phyloP scores from a whole-genome alignment of 345 rosid genomes.

The Dimocarpus longan region DNA sequence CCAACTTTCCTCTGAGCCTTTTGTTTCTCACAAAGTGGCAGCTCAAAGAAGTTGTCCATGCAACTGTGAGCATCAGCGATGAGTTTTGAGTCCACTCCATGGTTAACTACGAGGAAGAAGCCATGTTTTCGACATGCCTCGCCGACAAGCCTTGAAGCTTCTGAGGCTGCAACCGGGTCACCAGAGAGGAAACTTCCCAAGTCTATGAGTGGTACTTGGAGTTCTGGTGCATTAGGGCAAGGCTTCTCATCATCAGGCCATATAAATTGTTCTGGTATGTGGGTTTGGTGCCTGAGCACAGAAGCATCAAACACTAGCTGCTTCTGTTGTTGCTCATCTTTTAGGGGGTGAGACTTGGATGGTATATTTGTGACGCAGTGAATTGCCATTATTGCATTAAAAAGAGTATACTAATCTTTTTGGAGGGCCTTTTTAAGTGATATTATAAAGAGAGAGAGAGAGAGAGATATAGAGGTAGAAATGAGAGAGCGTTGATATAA shows the following conservation, averaged over 20 bases:
- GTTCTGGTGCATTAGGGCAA: conserved; percentile 48
- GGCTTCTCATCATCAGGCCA: conserved; percentile 94
- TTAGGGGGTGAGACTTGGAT: conserved; percentile 29
- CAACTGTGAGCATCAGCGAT: conserved; percentile 60
- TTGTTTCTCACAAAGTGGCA: conserved; percentile 74
- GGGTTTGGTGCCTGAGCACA: conserved; percentile 45
- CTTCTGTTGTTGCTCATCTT: conserved; percentile 34
- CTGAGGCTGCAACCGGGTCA: conserved; percentile 49
- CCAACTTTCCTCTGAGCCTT: conserved; percentile 77
- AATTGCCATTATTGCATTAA: conserved; percentile 52
- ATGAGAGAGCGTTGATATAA: conserved; percentile 13
- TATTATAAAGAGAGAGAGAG: conserved; percentile 12
- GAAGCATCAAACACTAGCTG: conserved; percentile 76
- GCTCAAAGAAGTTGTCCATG: conserved; percentile 75
- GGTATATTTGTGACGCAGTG: conserved; percentile 38
- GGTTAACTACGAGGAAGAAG: conserved; percentile 87
- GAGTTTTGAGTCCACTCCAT: conserved; percentile 70
- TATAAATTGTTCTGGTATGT: conserved; percentile 73
- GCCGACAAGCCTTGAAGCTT: conserved; percentile 63
- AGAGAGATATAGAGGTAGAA: background rate
- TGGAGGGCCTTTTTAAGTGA: background rate
- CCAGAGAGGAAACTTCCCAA: conserved; percentile 58
- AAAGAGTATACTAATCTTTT: background rate
- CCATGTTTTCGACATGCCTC: conserved; percentile 85
- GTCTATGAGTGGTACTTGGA: conserved; percentile 79